Conservation (phyloP, 2,329 filamentous ascomycete genomes). For the Sporothrix mexicana region DNA sequence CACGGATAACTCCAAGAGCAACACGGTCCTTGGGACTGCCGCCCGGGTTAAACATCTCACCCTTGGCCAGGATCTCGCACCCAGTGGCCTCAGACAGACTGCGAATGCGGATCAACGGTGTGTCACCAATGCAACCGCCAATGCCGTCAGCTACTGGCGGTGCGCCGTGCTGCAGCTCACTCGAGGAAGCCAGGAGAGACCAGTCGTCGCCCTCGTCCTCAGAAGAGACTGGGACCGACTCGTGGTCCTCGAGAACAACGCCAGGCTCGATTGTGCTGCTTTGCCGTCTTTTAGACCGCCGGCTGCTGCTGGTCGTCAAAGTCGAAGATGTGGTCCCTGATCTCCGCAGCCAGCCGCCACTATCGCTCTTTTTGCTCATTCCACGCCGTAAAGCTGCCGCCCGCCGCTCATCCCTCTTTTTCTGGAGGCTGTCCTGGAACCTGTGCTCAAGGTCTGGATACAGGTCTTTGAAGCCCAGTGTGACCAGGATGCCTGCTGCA, state of each 20-base stretch:
- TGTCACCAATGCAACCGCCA: slow-evolving; percentile 91
- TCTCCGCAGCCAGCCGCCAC: slow-evolving; percentile 21
- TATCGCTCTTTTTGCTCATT: slow-evolving; percentile 28
- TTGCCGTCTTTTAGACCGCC: slow-evolving; percentile 3
- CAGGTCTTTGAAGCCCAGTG: slow-evolving; percentile 78
- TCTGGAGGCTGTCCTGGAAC: slow-evolving; percentile 51
- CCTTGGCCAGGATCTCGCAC: slow-evolving; percentile 89
- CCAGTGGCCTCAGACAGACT: slow-evolving; percentile 86
- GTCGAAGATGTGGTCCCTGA: slow-evolving; percentile 36
- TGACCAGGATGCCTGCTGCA: slow-evolving; percentile 74
- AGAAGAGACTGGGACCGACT: slow-evolving; percentile 42
- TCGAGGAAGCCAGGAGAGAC: slow-evolving; percentile 35
- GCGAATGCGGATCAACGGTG: slow-evolving; percentile 83
- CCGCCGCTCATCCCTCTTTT: slow-evolving; percentile 27
- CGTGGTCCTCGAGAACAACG: slow-evolving; percentile 63
- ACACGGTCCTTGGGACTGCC: slow-evolving; percentile 95
- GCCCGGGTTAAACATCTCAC: slow-evolving; percentile 94
- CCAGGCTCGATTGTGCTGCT: slow-evolving; percentile 50
- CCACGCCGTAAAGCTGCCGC: slow-evolving; percentile 26
- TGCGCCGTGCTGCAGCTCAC: background rate
- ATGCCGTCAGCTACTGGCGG: slow-evolving; percentile 71
- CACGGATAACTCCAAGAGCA: slow-evolving; percentile 83
- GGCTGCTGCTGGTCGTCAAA: slow-evolving; percentile 6
- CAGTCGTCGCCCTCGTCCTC: slow-evolving; percentile 31
- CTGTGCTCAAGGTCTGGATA: slow-evolving; percentile 75